These are phyloP conservation scores for Aspergillus ibericus DNA, from an alignment of 2,329 filamentous ascomycete species.

Conservation along the genomic window DNA sequence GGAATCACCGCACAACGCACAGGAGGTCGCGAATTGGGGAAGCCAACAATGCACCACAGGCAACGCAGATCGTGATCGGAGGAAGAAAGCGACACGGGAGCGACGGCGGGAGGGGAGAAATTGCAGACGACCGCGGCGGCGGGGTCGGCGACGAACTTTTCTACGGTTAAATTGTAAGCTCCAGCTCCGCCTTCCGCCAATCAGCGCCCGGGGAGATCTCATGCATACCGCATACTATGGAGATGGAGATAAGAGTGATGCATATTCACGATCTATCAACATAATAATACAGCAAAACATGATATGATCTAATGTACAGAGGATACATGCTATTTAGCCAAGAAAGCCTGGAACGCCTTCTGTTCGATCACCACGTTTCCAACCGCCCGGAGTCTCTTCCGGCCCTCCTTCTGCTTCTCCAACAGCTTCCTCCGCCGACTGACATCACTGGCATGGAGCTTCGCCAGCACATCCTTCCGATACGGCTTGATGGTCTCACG, in stretches of 20 bases:
- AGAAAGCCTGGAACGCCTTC: conserved; percentile 89
- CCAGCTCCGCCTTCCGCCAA: conserved; percentile 19
- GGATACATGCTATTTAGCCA: conserved; percentile 64
- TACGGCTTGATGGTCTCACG: conserved; percentile 96
- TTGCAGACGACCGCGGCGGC: conserved; percentile 22
- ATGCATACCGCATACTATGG: background rate
- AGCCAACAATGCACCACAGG: background rate
- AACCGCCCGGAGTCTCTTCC: conserved; percentile 74
- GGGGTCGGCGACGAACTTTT: conserved; percentile 31
- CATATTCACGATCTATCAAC: background rate
- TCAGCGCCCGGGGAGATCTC: conserved; percentile 11
- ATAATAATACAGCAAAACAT: conserved; percentile 4
- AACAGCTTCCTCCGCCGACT: conserved; percentile 79
- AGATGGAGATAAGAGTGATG: background rate
- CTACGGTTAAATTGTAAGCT: conserved; percentile 17
- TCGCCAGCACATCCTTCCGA: conserved; percentile 89
- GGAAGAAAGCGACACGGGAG: background rate
- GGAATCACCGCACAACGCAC: background rate
- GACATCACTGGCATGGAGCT: conserved; percentile 89
- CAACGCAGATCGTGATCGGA: background rate
- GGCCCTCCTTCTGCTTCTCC: conserved; percentile 94
- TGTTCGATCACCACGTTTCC: conserved; percentile 97
- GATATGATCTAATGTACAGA: conserved; percentile 7
- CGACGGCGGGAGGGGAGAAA: conserved; percentile 14
- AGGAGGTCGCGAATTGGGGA: background rate